Evolutionary conservation across 1,139 yeast species (phyloP).

Genomic region (Suhomyces terraborum): DNA sequence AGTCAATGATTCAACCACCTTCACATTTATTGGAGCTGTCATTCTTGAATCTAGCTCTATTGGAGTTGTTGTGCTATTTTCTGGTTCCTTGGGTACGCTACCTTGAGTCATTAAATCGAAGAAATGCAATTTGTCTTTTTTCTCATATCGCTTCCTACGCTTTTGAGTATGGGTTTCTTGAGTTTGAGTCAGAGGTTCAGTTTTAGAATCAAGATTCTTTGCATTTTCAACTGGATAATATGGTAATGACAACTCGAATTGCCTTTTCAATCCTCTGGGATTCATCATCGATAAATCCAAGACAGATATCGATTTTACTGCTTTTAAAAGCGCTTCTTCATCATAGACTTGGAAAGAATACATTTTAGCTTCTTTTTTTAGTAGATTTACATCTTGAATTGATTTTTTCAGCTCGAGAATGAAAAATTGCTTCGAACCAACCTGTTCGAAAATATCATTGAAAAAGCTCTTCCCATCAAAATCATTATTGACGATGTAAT

Average conservation of each 20-base stretch:
- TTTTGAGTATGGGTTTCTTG: conserved; percentile 15
- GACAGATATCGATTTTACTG: conserved; percentile 7
- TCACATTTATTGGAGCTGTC: background rate
- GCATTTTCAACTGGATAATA: background rate
- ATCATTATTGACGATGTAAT: background rate
- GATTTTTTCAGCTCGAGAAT: conserved; percentile 1
- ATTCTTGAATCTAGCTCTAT: background rate
- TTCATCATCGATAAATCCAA: conserved; percentile 6
- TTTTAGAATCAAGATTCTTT: conserved; percentile 1
- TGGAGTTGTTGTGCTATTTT: too few species aligned
- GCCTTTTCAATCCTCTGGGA: conserved; percentile 6
- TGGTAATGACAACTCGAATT: background rate
- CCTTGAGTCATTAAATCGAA: conserved; percentile 29
- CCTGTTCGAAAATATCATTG: conserved; percentile 7
- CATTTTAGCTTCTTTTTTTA: background rate
- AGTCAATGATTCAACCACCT: background rate
- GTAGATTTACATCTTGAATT: background rate
- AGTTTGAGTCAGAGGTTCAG: conserved; percentile 9
- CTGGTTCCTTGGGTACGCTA: background rate
- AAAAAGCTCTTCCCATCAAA: conserved; percentile 6
- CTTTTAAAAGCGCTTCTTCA: conserved; percentile 10
- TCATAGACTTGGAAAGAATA: conserved; percentile 1
- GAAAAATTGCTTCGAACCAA: conserved; percentile 1
- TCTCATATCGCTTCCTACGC: conserved; percentile 36
- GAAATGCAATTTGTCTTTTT: conserved; percentile 36